These are phyloP conservation scores for Cornus suecica DNA, from an alignment of 148 eudicot species.

Conservation along the genomic window DNA sequence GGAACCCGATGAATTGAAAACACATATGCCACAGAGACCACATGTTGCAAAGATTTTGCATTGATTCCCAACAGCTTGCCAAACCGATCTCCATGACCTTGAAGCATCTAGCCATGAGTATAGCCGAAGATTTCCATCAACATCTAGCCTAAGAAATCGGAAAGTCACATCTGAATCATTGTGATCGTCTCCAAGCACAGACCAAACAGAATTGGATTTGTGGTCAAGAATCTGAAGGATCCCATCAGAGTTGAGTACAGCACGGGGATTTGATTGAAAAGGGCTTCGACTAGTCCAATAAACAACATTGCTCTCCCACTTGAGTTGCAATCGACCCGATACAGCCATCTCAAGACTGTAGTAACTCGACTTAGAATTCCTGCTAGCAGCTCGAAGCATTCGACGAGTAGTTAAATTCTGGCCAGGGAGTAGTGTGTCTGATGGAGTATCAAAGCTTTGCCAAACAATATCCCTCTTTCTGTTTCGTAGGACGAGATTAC, in stretches of 20 bases:
- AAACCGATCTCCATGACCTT: slow-evolving; percentile 43
- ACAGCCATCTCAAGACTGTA: slow-evolving; percentile 38
- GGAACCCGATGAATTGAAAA: slow-evolving; percentile 30
- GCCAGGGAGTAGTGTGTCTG: slow-evolving; percentile 56
- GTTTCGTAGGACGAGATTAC: slow-evolving; percentile 51
- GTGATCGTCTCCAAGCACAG: slow-evolving; percentile 54
- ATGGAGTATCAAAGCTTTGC: slow-evolving; percentile 67
- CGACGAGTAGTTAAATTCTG: slow-evolving; percentile 37
- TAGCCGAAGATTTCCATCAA: slow-evolving; percentile 62
- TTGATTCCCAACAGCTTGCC: slow-evolving; percentile 70
- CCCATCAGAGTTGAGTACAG: slow-evolving; percentile 43
- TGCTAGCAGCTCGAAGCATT: slow-evolving; percentile 48
- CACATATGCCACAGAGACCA: slow-evolving; percentile 46
- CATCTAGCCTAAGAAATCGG: slow-evolving; percentile 58
- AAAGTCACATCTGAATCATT: slow-evolving; percentile 38
- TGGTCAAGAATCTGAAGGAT: slow-evolving; percentile 45
- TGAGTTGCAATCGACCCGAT: slow-evolving; percentile 40
- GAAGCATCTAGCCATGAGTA: slow-evolving; percentile 52
- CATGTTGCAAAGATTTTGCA: slow-evolving; percentile 72
- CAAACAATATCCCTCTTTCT: slow-evolving; percentile 37
- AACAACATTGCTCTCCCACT: slow-evolving; percentile 37
- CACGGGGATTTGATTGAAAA: slow-evolving; percentile 20
- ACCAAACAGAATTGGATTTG: slow-evolving; percentile 39
- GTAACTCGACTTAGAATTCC: slow-evolving; percentile 49
- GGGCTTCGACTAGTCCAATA: slow-evolving; percentile 48